Percentiles rank a stretch among this genome's conserved stretches.
Evolutionary conservation across 2,329 filamentous ascomycete species (phyloP).

Genomic region (Arthrocladium fulminans): DNA sequence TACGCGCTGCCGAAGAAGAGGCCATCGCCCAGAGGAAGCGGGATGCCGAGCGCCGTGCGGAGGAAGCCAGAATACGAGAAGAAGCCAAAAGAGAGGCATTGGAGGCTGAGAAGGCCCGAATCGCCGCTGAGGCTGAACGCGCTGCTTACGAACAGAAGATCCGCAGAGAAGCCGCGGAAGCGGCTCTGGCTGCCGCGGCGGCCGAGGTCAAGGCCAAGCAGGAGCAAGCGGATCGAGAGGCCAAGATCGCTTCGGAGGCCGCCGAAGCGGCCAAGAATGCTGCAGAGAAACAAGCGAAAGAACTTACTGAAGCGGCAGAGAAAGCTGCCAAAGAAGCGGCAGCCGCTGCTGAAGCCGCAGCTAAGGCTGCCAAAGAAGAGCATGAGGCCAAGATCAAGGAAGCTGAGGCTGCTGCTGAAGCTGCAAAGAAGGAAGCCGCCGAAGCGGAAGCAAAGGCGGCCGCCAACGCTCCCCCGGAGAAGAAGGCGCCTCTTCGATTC

Average conservation of each 20-base stretch:
- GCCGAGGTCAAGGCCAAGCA: slow-evolving; percentile 43
- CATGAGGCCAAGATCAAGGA: slow-evolving; percentile 28
- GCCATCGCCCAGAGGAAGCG: slow-evolving; percentile 42
- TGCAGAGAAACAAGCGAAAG: slow-evolving; percentile 31
- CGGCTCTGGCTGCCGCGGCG: slow-evolving; percentile 22
- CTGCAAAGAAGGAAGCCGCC: slow-evolving; percentile 24
- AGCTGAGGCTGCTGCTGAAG: slow-evolving; percentile 26
- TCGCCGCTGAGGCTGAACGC: slow-evolving; percentile 20
- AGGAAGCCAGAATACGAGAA: slow-evolving; percentile 27
- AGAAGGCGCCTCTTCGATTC: slow-evolving; percentile 71
- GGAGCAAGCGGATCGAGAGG: slow-evolving; percentile 37
- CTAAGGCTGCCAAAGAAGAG: slow-evolving; percentile 27
- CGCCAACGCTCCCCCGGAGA: slow-evolving; percentile 40
- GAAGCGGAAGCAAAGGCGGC: slow-evolving; percentile 27
- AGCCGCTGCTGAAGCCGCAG: slow-evolving; percentile 25
- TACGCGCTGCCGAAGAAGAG: slow-evolving; percentile 17
- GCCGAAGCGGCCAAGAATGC: slow-evolving; percentile 30
- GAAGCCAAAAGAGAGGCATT: slow-evolving; percentile 20
- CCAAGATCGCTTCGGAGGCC: slow-evolving; percentile 36
- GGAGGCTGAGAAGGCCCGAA: slow-evolving; percentile 8
- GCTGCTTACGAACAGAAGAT: slow-evolving; percentile 21
- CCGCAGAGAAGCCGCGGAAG: slow-evolving; percentile 24
- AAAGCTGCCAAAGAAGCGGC: slow-evolving; percentile 29
- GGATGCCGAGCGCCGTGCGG: slow-evolving; percentile 28
- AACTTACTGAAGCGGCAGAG: slow-evolving; percentile 31